Evolutionary conservation across 2,329 filamentous ascomycete genomes (phyloP), one percentile per base, ranked within the genome.

Genomic region (Ophiocordyceps camponoti-rufipedis): DNA sequence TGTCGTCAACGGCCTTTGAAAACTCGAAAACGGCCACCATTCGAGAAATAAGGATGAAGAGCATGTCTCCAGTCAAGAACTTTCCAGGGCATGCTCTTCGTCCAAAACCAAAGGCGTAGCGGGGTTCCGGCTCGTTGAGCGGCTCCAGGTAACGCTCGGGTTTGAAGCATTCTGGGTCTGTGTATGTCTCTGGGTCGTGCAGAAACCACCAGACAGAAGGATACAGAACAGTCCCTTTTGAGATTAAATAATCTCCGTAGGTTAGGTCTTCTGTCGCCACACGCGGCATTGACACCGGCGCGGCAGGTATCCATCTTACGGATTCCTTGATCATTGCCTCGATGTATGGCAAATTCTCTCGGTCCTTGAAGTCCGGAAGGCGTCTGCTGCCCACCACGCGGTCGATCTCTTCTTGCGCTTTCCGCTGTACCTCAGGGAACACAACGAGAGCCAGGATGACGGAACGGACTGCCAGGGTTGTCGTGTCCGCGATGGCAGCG

Each of bases 111-210:
- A 63, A 66, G 1, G 53, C 46, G 0, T 40, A 40, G 0, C 28
- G 28, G 0, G 63, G 58, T 7, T 61, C 56, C 0, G 56, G 59
- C 14, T 58, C 56, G 0, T 55, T 54, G 5, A 51, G 46, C 3
- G 53, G 53, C 29, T 42, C 42, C 3, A 64, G 48, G 48, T 53
- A 64, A 0, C 62, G 53, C 2, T 58, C 56, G 0, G 61, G 62
- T n/a, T 61, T 49, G 18, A 65, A 66, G 3, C 28, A 12, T 2
- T 47, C 48, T 0, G 62, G 62, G 11, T 60, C 45, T 0, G 72
- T 66, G 56, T 86, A 85, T 2, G 74, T 75, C 35, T 79, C 74
- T 2, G 76, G 72, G 53, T 86, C 81, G 58, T 85, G 81, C 23
- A 79, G 71, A 13, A 62, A 51, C 28, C 52, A 57, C 55, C 56